Evolutionary conservation across 345 rosid genomes (phyloP), one percentile per base, ranked within the genome.

Genomic region (Melastoma malabathricum): DNA sequence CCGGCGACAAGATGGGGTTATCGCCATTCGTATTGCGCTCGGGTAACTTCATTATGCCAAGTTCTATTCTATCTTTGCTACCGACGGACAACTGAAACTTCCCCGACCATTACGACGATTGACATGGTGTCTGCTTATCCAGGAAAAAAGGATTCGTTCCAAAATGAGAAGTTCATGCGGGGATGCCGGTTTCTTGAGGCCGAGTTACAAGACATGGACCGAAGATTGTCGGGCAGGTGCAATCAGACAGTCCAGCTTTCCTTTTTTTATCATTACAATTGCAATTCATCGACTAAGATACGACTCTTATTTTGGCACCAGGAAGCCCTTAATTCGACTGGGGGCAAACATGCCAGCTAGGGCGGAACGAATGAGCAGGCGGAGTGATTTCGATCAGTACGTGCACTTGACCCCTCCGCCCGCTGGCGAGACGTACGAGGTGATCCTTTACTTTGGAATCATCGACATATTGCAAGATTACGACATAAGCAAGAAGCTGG

Each of bases 271-370:
- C 38, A 31, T 31, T 31, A 31, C 38, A 31, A 31, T 31, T 31
- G 4, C 7, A 5, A 31, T 9, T 31, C 38, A 9, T 31, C 2
- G 38, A 31, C 5, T 31, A 31, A 31, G 38, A 31, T 2, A 5
- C 38, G 9, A 5, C 6, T 31, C 7, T 31, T 31, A 22, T 31
- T 31, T 31, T 31, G 38, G 38, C 38, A 31, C 7, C 38, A 92
- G 98, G 79, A 87, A 77, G 63, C 83, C 97, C 6, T 58, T 87
- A 73, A 92, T 92, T 43, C 65, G 98, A 54, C 56, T 92, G 52
- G 98, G 98, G 10, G 93, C 95, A 44, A 92, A 92, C 69, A 87
- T 84, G 97, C 98, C 98, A 16, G 98, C 95, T 44, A 74, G 93
- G 68, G 98, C 88, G 39, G 97, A 87, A 61, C 48, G 70, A 50